Base-by-base conservation (phyloP, 2,329 filamentous ascomycete species). In the Pyrenochaeta sp. region DNA sequence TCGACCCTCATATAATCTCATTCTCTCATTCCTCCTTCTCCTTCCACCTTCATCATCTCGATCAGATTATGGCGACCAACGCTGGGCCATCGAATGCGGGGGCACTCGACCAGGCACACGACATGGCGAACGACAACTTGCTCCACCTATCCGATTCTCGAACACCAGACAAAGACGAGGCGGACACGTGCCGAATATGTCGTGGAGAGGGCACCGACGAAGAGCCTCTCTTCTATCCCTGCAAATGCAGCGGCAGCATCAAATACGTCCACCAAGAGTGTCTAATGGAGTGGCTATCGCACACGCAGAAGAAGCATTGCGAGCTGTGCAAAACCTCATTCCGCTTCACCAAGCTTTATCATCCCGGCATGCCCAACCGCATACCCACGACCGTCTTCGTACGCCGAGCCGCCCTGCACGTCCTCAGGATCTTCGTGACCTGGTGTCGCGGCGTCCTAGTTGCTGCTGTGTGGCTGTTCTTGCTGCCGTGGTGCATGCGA, bases 231-330 rank as follows among this genome's bases (percentile, higher is more conserved):
- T 99, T 97, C 81, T 95, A 96, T 73, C 95, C 95, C 5, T 99
- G 95, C 87, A 97, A 97, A 82, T 99, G 95, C 81, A 97, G 92
- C 72, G 95, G 95, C 51, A 98, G 94, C 78, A 99, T 99, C 80
- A 97, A 97, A 80, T 97, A 90, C 71, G 95, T 99, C 57, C 95
- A 99, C 75, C 95, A 99, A 77, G 91, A 96, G 74, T 99, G 95
- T 75, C 80, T 99, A 77, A 97, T 99, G 90, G 93, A 98, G 78
- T 99, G 95, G 95, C 83, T 99, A 18, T 94, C 92, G 44, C 96
- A 99, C 77, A 98, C 95, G 1, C 93, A 99, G 75, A 99, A 99
- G 85, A 98, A 98, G 77, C 91, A 99, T 81, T 99, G 96, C 82
- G 95, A 99, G 80, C 87, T 99, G 31, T 99, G 95, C 87, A 99